Percentiles rank a stretch among this genome's conserved stretches.
Conservation (phyloP, 331 rosid genomes). For the Pyrus hybrid region DNA sequence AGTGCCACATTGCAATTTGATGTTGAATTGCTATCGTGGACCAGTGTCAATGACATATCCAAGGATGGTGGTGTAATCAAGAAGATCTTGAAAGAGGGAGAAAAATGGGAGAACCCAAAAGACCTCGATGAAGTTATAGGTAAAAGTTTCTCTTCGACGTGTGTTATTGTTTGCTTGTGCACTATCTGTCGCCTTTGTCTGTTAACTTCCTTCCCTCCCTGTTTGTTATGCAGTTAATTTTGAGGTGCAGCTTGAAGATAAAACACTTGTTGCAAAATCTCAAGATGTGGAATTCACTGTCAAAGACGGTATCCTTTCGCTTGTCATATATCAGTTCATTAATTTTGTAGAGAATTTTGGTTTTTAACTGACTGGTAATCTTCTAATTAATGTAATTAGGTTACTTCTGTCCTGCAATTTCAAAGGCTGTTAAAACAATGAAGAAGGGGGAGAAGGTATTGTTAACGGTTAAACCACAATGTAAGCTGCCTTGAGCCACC, state of each 20-base stretch:
- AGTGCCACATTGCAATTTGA: constrained; percentile 78
- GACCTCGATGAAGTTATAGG: constrained; percentile 90
- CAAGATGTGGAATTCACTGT: constrained; percentile 66
- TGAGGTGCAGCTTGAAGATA: constrained; percentile 66
- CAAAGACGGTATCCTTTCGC: constrained; percentile 39
- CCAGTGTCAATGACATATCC: constrained; percentile 70
- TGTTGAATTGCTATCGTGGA: constrained; percentile 86
- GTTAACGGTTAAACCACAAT: constrained; percentile 71
- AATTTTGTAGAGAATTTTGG: background rate
- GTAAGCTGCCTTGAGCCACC: constrained; percentile 34
- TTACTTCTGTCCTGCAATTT: constrained; percentile 69
- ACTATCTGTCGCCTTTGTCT: background rate
- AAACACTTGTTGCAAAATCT: constrained; percentile 47
- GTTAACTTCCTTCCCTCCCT: background rate
- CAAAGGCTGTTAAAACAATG: constrained; percentile 88
- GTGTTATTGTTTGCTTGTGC: background rate
- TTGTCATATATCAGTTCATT: background rate
- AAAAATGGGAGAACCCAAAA: constrained; percentile 90
- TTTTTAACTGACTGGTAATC: background rate
- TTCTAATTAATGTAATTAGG: constrained; percentile 29
- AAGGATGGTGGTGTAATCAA: constrained; percentile 92
- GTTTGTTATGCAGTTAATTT: constrained; percentile 50
- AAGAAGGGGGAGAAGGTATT: constrained; percentile 76
- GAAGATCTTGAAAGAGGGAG: constrained; percentile 69
- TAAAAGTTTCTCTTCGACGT: background rate